Evolutionary conservation across 495 filamentous ascomycete genomes (phyloP).

Genomic region (Penicillium canariense): DNA sequence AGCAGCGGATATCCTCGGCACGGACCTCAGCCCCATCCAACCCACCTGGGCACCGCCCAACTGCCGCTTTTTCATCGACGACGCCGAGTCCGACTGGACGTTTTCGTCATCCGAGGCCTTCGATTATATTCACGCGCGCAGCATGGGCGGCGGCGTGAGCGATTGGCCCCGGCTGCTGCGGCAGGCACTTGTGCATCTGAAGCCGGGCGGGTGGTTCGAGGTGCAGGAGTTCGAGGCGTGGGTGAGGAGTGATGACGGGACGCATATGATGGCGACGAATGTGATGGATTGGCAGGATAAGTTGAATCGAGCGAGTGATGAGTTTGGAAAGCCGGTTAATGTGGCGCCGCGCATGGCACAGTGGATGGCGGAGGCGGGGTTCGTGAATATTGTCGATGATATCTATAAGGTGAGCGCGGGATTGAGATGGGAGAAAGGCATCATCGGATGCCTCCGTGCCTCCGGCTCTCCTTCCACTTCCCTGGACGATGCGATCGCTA

Average conservation of each 20-base stretch:
- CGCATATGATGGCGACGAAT: slow-evolving; percentile 24
- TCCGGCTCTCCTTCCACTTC: no score
- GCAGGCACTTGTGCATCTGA: slow-evolving; percentile 41
- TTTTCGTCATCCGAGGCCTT: slow-evolving; percentile 41
- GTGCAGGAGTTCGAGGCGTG: slow-evolving; percentile 50
- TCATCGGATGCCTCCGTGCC: background rate
- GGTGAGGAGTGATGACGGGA: slow-evolving; percentile 38
- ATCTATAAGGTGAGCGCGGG: slow-evolving; percentile 36
- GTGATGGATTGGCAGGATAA: slow-evolving; percentile 27
- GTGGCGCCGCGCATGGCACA: slow-evolving; percentile 22
- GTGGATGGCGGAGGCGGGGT: slow-evolving; percentile 35
- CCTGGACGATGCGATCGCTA: background rate
- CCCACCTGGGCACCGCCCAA: slow-evolving; percentile 51
- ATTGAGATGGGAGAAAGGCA: background rate
- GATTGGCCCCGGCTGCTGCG: slow-evolving; percentile 43
- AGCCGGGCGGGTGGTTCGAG: slow-evolving; percentile 56
- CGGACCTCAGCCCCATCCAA: slow-evolving; percentile 60
- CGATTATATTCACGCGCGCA: slow-evolving; percentile 48
- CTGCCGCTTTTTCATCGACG: slow-evolving; percentile 49
- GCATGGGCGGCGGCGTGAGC: slow-evolving; percentile 42
- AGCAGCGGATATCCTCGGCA: slow-evolving; percentile 55
- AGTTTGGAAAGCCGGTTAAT: slow-evolving; percentile 43
- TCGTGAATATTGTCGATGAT: slow-evolving; percentile 36
- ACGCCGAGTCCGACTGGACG: slow-evolving; percentile 50
- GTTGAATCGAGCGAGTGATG: slow-evolving; percentile 30